Percentiles rank a stretch among this genome's conserved stretches.
phyloP scores from a whole-genome alignment of 805 yeast species.

The Kuraishia capsulata region DNA sequence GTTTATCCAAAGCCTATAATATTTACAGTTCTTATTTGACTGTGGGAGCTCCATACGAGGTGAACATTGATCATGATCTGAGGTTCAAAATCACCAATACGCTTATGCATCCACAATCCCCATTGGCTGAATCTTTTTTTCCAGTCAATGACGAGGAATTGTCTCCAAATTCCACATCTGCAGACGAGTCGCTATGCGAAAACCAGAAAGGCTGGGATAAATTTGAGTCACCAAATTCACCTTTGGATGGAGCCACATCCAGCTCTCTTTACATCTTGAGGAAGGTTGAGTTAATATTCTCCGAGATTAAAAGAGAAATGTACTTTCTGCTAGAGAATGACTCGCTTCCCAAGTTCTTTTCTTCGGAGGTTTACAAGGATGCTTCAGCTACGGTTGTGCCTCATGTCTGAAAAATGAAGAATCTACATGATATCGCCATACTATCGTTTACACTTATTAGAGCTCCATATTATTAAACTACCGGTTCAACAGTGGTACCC shows the following conservation, averaged over 20 bases:
- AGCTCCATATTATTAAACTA: slow-evolving; percentile 36
- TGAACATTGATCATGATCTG: slow-evolving; percentile 55
- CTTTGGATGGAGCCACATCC: slow-evolving; percentile 22
- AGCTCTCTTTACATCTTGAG: slow-evolving; percentile 27
- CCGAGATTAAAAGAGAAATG: slow-evolving; percentile 39
- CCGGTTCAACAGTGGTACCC: slow-evolving; percentile 83
- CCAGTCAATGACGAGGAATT: slow-evolving; percentile 1
- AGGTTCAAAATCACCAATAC: slow-evolving; percentile 26
- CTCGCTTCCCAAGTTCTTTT: slow-evolving; percentile 62
- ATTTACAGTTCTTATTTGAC: slow-evolving; percentile 61
- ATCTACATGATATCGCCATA: too few species aligned
- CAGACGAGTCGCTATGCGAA: neutral
- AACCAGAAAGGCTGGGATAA: neutral
- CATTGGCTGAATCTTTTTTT: neutral
- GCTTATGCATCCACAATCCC: slow-evolving; percentile 2
- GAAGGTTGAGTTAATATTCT: slow-evolving; percentile 32
- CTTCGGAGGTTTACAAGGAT: slow-evolving; percentile 27
- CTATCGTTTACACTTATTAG: neutral
- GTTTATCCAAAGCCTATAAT: slow-evolving; percentile 52
- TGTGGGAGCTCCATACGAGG: slow-evolving; percentile 55
- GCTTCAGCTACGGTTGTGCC: slow-evolving; percentile 11
- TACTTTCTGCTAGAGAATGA: slow-evolving; percentile 60
- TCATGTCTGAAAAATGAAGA: slow-evolving; percentile 6
- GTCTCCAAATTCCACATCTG: too few species aligned
- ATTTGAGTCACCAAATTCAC: slow-evolving; percentile 12